Conservation (phyloP, 305 asterid species). For the Fraxinus velutina region DNA sequence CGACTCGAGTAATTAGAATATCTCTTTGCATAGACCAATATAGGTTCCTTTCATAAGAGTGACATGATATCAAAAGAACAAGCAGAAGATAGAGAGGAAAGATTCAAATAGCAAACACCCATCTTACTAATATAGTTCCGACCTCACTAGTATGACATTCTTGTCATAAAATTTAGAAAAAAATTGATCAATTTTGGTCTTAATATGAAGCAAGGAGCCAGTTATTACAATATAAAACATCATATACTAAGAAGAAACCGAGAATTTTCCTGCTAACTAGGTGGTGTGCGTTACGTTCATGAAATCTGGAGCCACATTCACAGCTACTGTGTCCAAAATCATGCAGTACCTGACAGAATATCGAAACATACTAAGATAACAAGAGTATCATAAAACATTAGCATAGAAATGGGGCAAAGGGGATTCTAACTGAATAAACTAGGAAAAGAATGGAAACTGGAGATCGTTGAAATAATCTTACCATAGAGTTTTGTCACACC, state of each 20-base stretch:
- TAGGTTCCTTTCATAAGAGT: not conserved
- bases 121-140: not conserved
- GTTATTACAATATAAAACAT: not conserved
- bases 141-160: not conserved
- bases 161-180: not conserved
- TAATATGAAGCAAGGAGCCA: not conserved
- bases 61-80: not conserved
- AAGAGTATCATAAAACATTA: not conserved
- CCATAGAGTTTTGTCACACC: conserved; percentile 23
- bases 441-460: not conserved
- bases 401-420: not conserved
- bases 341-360: not conserved
- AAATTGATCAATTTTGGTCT: not conserved
- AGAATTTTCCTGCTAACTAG: not conserved
- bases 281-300: not conserved
- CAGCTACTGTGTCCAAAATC: not conserved
- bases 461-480: conserved; percentile 23
- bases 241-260: not conserved
- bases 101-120: not conserved
- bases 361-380: not conserved
- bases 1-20: not conserved
- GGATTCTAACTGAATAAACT: not conserved
- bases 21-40: not conserved
- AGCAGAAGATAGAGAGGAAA: not conserved
- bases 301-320: conserved; percentile 8